Base-by-base conservation (phyloP, 352 stramenopile genomes). In the Globisporangium mamillatum region DNA sequence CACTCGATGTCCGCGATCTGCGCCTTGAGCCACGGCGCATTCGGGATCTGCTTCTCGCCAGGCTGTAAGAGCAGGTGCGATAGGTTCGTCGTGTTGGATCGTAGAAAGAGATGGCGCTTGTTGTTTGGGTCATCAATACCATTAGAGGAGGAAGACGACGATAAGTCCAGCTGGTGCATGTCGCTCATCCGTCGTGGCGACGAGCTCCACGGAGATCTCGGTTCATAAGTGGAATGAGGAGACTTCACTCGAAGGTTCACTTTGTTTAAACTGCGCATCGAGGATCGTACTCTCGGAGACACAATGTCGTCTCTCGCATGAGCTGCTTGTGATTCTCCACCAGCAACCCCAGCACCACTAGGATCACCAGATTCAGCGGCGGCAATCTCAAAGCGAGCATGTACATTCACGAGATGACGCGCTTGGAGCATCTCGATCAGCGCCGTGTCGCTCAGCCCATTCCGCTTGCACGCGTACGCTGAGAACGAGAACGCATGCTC, bases 1-100 rank as follows among this genome's bases (percentile, higher is more conserved):
- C 88, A 95, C 67, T 95, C 88, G 52, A 95, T 85, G 63, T 95
- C 88, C 7, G 86, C 86, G 56, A 95, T 90, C 65, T 95, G 86
- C n/a, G 86, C 80, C 34, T 89, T 89, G 24, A 92, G 52, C 88
- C 88, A 95, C 1, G 84, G 84, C 5, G 69, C 82, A 38, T 76
- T 74, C 0, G 76, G 63, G 27, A 78, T 61, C 22, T 73, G 44
- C 32, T 82, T 85, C 14, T 82, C 75, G 10, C 18, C 18, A 24
- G 74, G 72, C 48, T 75, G 66, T 7, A 38, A 59, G 53, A 88
- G 53, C 5, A 73, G 50, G 20, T 77, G 74, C 8, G 79, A 82
- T 72, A 77, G 80, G n/a, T 77, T 78, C 46, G 78, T 60, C 14
- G 82, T 89, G n/a, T 55, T 85, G 7, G 82, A 75, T 22, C 80